Base-by-base conservation (phyloP, 2,329 filamentous ascomycete species). In the Ceratocystis huliohia region DNA sequence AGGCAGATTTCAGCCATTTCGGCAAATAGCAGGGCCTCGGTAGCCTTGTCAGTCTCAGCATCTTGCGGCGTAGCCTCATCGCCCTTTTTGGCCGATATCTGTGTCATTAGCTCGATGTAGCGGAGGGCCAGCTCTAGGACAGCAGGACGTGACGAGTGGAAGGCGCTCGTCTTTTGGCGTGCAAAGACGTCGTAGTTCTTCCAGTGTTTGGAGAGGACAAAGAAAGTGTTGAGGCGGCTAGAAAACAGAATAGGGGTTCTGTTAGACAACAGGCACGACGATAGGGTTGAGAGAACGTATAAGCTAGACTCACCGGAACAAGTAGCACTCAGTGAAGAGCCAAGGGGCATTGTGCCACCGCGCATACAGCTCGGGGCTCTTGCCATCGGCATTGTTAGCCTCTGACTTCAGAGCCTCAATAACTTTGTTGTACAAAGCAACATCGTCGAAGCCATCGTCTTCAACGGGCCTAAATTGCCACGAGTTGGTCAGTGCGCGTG, bases 1-100 rank as follows among this genome's bases (percentile, higher is more conserved):
- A 97, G 83, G 74, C 92, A 96, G 71, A 96, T 94, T 79, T 96
- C 91, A 76, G 88, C 92, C 88, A 97, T 95, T 74, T 97, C 93
- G 28, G 81, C 81, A 77, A 97, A 97, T 30, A 96, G 78, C 0
- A 92, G 76, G 73, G 85, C 84, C 73, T 95, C 89, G 0, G 89
- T 86, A 66, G 87, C 83, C 2, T 79, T 78, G 53, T 80, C 77
- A n/a, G 56, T 59, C 28, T 37, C 30, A 28, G 8, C 56, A n/a
- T 59, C 56, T 3, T 30, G 56, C 56, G 56, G 56, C 62, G 79
- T 77, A 70, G 82, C 81, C 66, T 79, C 74, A 6, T 76, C 74
- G 53, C 82, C 80, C 45, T 94, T 79, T 73, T 92, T 83, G 46
- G 80, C 78, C 37, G 59, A 45, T n/a, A 68, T 65, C 44, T 66